Evolutionary conservation across 2,329 filamentous ascomycete species (phyloP).

Genomic region (Metarhizium humberi): DNA sequence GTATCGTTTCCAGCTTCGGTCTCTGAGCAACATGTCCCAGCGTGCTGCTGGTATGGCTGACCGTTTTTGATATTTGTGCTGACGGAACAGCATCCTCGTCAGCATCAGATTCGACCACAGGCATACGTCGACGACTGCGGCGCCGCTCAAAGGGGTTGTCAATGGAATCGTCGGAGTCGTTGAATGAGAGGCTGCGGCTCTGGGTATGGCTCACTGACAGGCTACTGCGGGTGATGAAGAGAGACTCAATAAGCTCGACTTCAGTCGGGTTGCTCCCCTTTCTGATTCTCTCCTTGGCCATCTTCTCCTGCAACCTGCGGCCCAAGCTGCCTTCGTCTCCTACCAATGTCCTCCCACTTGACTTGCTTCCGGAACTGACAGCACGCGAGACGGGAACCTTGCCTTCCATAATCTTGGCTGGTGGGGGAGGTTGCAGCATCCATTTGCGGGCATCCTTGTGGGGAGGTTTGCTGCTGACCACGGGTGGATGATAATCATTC

Average conservation of each 20-base stretch:
- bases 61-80: constrained; percentile 14
- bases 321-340: constrained; percentile 33
- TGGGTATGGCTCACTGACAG: constrained; percentile 22
- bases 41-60: constrained; percentile 16
- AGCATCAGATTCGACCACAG: constrained; percentile 23
- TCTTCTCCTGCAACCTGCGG: constrained; percentile 34
- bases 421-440: constrained; percentile 92
- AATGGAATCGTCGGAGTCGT: constrained; percentile 24
- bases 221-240: constrained; percentile 25
- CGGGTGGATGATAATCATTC: constrained; percentile 78
- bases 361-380: constrained; percentile 44
- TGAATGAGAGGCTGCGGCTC: constrained; percentile 28
- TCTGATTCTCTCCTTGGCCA: constrained; percentile 36
- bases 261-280: constrained; percentile 32
- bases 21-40: constrained; percentile 27
- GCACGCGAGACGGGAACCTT: constrained; percentile 62
- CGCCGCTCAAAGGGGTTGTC: constrained; percentile 20
- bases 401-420: constrained; percentile 83
- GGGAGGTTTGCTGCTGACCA: constrained; percentile 65
- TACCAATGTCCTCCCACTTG: constrained; percentile 34
- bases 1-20: constrained; percentile 37
- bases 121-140: constrained; percentile 16
- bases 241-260: constrained; percentile 33
- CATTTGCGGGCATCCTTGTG: constrained; percentile 66
- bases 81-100: constrained; percentile 20